Evolutionary conservation across 495 filamentous ascomycete species (phyloP), one percentile per base, ranked within the genome.

Genomic region (Penicillium arizonense): DNA sequence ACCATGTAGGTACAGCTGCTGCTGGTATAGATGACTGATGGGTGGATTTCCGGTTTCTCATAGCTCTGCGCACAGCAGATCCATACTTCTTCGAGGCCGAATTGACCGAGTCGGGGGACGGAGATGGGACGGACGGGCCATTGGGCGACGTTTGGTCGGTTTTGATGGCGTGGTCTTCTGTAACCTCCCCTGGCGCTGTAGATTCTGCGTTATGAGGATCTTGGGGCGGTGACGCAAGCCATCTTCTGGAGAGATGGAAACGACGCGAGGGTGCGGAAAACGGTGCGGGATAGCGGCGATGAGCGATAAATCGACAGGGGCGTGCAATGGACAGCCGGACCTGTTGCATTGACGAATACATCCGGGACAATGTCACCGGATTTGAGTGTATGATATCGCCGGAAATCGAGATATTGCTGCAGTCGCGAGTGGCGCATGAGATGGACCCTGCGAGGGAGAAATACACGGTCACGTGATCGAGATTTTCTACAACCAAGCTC

Each of bases 291-390:
- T 70, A 74, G 26, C 72, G 72, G 48, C 74, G 72, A 56, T 62
- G 72, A 44, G 72, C 71, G 52, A 76, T 60, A 40, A 77, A 66
- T 50, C 73, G 72, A 62, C 74, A 75, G 44, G 74, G 73, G 57
- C 69, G 72, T 51, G 63, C 68, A 45, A 69, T 43, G 44, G 63
- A 61, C 56, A 67, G 63, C 63, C 69, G 58, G 53, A 48, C 61
- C 58, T 63, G 62, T 40, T 62, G 71, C 68, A 76, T 74, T 74
- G 73, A 67, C 60, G 54, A 49, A 67, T 67, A 73, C 73, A 76
- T 74, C 65, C 71, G 63, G 59, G 65, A 63, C 64, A 58, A 41
- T 47, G 65, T 66, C 71, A 56, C 66, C 62, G 52, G 63, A 65
- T 53, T 48, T 45, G 40, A 53, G 50, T 28, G 23, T 42, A 23